Evolutionary conservation across 1,284 basidiomycete genomes (phyloP), one percentile per base, ranked within the genome.

Genomic region (Volvariella volvacea): DNA sequence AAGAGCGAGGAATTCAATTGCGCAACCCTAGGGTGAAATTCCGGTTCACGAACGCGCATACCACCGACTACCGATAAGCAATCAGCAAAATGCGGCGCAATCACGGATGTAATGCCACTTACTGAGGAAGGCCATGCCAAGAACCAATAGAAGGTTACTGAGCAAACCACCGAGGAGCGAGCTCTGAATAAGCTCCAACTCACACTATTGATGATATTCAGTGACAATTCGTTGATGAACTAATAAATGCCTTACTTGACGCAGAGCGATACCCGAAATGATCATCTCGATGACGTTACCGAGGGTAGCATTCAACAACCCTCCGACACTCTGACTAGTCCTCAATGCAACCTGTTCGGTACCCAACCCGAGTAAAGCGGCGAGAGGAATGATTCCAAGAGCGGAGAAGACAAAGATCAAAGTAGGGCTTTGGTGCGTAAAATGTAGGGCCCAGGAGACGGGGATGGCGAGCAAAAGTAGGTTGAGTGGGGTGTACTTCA

Each of bases 1-100:
- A 83, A 66, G 22, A 83, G 64, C 3, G 77, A 78, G 46, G 77
- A 78, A 55, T 82, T 81, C 45, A 82, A 66, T 57, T 83, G 80
- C 7, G 80, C 79, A 17, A 78, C 77, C 55, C 76, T 73, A 21
- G 76, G 68, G 40, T 73, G 73, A 55, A 83, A 83, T 33, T 77
- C 68, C 56, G 82, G 80, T 51, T 81, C 75, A 52, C 74, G 73
- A 63, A 80, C 83, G 45, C 75, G 69, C 42, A 78, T 70, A 19
- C 79, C 80, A 49, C 79, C 77, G 21, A 74, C 64, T 67, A 41
- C 16, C 41, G 32, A 42, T 20, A 30, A 30, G n/a, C 14, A 28
- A 12, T 48, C 1, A 52, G 44, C 10, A 32, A 17, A 10, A 30
- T 36, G 14, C 22, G 16, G 44, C 16, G 39, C 39, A 43, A 16